Evolutionary conservation across 805 yeast genomes (phyloP).

Genomic region (Myxozyma geophila): DNA sequence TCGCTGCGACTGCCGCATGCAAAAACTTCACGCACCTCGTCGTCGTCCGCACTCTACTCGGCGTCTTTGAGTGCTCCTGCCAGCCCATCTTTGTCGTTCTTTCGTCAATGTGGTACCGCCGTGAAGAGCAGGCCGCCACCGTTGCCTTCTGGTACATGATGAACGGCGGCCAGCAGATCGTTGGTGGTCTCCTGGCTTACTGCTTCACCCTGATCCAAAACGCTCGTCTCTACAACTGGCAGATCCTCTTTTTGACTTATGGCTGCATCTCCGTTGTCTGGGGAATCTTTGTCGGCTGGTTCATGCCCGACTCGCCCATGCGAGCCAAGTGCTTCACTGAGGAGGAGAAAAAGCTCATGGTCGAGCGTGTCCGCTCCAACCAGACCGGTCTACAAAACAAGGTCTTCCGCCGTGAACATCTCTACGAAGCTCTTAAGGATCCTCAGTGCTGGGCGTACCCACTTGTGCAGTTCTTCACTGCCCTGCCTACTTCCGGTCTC

Average conservation of each 20-base stretch:
- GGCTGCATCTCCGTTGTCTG: constrained; percentile 21
- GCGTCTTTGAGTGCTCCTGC: constrained; percentile 55
- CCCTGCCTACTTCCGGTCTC: constrained; percentile 43
- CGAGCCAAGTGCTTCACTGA: constrained; percentile 37
- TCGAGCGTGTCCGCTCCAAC: constrained; percentile 38
- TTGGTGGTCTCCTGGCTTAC: constrained; percentile 22
- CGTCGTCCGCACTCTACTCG: constrained; percentile 52
- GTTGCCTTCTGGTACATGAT: constrained; percentile 48
- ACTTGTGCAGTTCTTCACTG: constrained; percentile 41
- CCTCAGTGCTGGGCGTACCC: constrained; percentile 39
- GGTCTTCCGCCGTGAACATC: constrained; percentile 23
- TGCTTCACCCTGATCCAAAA: constrained; percentile 22
- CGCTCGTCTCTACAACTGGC: constrained; percentile 22
- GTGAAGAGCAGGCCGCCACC: constrained; percentile 55
- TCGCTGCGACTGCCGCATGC: constrained; percentile 50
- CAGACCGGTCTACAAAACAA: constrained; percentile 43
- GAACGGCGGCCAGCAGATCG: constrained; percentile 42
- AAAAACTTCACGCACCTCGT: constrained; percentile 52
- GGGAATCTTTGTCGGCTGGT: constrained; percentile 33
- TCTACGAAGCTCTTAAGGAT: constrained; percentile 31
- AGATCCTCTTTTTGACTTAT: constrained; percentile 21
- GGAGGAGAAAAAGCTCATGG: constrained; percentile 43
- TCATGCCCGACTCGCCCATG: constrained; percentile 26
- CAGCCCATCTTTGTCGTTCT: constrained; percentile 60
- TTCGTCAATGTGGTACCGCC: constrained; percentile 65